Evolutionary conservation across 495 filamentous ascomycete species (phyloP), one percentile per base, ranked within the genome.

Genomic region (Talaromyces trachyspermus): DNA sequence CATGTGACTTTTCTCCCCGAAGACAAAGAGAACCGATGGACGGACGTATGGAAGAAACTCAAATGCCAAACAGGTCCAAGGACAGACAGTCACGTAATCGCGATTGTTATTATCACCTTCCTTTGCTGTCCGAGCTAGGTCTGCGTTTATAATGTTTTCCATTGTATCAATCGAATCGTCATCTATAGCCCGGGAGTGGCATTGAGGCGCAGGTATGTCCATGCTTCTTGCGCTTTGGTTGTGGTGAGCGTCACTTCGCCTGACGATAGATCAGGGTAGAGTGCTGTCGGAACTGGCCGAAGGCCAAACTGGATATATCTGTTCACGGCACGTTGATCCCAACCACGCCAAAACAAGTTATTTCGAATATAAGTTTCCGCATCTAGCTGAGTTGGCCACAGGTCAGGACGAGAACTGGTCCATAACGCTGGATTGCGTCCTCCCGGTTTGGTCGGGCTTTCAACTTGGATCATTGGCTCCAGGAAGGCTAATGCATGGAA

Each of bases 21-120:
- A 85, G 22, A 89, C 59, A 64, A 79, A 92, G 23, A 88, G 59
- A 5, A 81, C 77, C 9, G 74, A 76, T 1, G 85, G 84, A 2
- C 78, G 71, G 15, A 91, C 52, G 49, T 68, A 53, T 0, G 76
- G 74, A 2, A 91, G 68, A 43, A 73, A 61, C 12, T 62, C 47
- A 27, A 78, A 72, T 9, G 78, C 75, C n/a, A 56, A 42, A 18
- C 58, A 56, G 10, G 75, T 54, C 47, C 54, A 63, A 50, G 66
- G 49, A 53, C 50, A 73, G 68, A 25, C 72, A 73, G 65, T n/a
- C n/a, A n/a, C n/a, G n/a, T n/a, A n/a, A n/a, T n/a, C n/a, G n/a
- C n/a, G n/a, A n/a, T n/a, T n/a, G n/a, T n/a, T n/a, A n/a, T n/a
- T n/a, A n/a, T n/a, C n/a, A n/a, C n/a, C n/a, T n/a, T n/a, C n/a